Base-by-base conservation (phyloP, 306 rosid genomes). In the Rosa multiflora region DNA sequence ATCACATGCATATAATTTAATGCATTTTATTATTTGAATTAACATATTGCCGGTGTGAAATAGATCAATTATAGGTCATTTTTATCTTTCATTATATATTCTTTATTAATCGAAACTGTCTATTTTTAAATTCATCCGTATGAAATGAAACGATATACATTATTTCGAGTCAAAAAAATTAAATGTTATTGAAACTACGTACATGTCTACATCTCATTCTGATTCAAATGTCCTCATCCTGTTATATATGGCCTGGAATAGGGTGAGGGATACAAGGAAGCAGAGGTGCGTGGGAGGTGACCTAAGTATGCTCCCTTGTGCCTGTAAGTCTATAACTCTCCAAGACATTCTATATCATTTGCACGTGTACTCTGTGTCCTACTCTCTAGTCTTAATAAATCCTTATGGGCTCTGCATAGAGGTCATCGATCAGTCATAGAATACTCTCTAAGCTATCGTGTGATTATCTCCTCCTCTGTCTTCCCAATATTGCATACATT, bases 281-380 rank as follows among this genome's bases (percentile, higher is more conserved):
- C 59, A 46, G 47, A 59, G 72, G 79, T 46, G 13, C 79, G 67
- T 11, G 79, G 79, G 79, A 76, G 79, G 29, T 44, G 61, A 68
- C 59, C 61, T 46, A 29, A 17, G 58, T n/a, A 44, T 44, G 61
- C 59, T 39, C 59, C 79, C 59, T 46, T 7, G 20, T 29, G 5
- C 6, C 1, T 32, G 37, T 2, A 32, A 32, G 37, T 32, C 37
- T 21, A 11, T 20, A 8, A 64, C 69, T 11, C 69, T 26, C 35
- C 59, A 75, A 26, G 55, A 78, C 81, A 78, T 78, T 78, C 76
- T 42, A 10, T 43, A 43, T 20, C 70, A 78, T 42, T 55, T 52
- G 69, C 81, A 78, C 69, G 35, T 69, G 58, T 69, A 52, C 17
- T 53, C 2, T 43, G 5, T 32, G 43, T 23, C 46, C 75, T 13